Evolutionary conservation across 2,329 filamentous ascomycete species (phyloP).

Genomic region (Microcyclospora tardicrescens): DNA sequence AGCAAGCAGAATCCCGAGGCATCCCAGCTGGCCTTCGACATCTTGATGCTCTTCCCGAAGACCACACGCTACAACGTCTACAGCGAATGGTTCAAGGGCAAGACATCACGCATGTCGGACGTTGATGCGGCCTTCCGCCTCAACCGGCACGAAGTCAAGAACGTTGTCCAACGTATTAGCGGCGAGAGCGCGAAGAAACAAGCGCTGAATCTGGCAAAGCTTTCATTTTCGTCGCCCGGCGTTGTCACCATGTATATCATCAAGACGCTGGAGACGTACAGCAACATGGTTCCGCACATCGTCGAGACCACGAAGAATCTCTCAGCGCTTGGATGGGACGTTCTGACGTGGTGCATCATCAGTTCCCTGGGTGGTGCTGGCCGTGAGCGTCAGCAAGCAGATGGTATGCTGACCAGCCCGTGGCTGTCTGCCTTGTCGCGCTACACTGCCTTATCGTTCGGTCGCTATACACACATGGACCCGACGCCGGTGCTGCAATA

Average conservation of each 20-base stretch:
- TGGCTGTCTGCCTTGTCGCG: conserved; percentile 83
- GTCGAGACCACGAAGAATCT: conserved; percentile 93
- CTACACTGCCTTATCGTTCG: conserved; percentile 87
- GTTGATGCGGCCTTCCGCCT: conserved; percentile 67
- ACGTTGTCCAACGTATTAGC: conserved; percentile 78
- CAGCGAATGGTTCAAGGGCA: conserved; percentile 78
- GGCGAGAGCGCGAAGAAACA: conserved; percentile 76
- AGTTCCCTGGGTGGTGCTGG: conserved; percentile 50
- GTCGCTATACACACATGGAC: conserved; percentile 72
- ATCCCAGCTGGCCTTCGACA: conserved; percentile 73
- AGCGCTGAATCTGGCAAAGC: conserved; percentile 79
- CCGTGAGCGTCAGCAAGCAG: conserved; percentile 46
- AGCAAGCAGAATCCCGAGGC: conserved; percentile 72
- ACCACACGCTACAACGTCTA: conserved; percentile 77
- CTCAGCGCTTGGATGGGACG: conserved; percentile 82
- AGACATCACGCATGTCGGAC: conserved; percentile 59
- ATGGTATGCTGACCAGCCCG: conserved; percentile 66
- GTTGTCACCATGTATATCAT: conserved; percentile 83
- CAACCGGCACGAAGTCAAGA: conserved; percentile 65
- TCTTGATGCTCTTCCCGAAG: conserved; percentile 67
- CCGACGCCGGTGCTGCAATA: conserved; percentile 79
- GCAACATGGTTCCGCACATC: conserved; percentile 86
- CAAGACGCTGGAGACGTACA: conserved; percentile 83
- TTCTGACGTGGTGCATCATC: conserved; percentile 83
- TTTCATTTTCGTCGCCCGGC: conserved; percentile 81